A percentile compares a stretch with the other conserved stretches of the same genome.
Conservation (phyloP, 257 asterid species). For the Primulina huaijiensis region DNA sequence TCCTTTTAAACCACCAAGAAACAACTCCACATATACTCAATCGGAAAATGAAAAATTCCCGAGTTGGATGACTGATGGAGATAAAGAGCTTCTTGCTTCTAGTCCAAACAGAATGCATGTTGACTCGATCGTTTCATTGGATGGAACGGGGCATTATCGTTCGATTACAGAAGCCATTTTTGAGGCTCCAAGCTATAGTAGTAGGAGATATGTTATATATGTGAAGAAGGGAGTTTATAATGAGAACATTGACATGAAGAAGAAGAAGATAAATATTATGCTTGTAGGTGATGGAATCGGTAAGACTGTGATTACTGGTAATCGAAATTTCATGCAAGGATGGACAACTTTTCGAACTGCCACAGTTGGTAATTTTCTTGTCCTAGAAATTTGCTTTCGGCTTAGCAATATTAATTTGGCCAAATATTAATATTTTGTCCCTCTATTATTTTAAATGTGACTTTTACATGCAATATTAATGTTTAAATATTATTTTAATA, state of each 20-base stretch:
- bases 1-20: conserved; percentile 52
- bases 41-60: conserved; percentile 39
- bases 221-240: conserved; percentile 83
- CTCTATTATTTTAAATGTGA: neutral
- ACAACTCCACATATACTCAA: neutral
- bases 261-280: conserved; percentile 83
- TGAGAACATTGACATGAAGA: conserved; percentile 88
- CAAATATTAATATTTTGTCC: neutral
- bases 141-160: conserved; percentile 67
- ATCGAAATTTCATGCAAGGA: conserved; percentile 90
- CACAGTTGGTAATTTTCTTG: conserved; percentile 58
- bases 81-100: conserved; percentile 40
- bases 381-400: conserved; percentile 2
- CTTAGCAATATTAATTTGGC: too few species aligned
- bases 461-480: neutral
- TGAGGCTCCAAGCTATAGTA: conserved; percentile 68
- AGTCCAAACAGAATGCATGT: conserved; percentile 52
- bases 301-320: conserved; percentile 59
- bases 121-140: conserved; percentile 72
- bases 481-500: too few species aligned
- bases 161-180: conserved; percentile 60
- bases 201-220: conserved; percentile 70
- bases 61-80: conserved; percentile 77
- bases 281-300: conserved; percentile 93
- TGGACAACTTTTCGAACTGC: conserved; percentile 96